These are phyloP conservation scores for Sarcomyxa edulis DNA, from an alignment of 768 basidiomycete species.

Conservation along the genomic window DNA sequence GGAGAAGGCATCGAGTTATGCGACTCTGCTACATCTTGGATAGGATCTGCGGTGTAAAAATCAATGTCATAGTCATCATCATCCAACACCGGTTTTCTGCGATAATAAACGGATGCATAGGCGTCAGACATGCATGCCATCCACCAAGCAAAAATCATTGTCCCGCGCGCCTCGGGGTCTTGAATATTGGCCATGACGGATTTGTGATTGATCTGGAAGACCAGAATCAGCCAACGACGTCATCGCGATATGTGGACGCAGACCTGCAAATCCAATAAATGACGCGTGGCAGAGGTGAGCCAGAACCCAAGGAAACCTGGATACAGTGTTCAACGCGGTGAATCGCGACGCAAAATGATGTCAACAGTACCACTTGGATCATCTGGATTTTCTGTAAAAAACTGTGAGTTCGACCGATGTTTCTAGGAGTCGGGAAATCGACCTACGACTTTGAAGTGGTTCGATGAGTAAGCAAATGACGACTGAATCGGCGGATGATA, in stretches of 20 bases:
- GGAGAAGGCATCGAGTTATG: constrained; percentile 52
- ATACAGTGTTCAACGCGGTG: constrained; percentile 1
- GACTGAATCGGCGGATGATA: constrained; percentile 75
- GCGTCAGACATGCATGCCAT: constrained; percentile 85
- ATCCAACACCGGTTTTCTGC: constrained; percentile 80
- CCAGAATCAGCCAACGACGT: constrained; percentile 1
- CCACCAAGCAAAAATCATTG: constrained; percentile 94
- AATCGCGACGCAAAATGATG: too few species aligned
- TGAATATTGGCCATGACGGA: constrained; percentile 68
- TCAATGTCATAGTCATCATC: constrained; percentile 90
- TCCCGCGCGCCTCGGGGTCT: constrained; percentile 71
- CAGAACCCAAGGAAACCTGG: constrained; percentile 84
- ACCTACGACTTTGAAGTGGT: constrained; percentile 83
- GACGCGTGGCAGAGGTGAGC: constrained; percentile 72
- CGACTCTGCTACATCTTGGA: constrained; percentile 42
- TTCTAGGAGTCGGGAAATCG: constrained; percentile 7
- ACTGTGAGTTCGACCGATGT: constrained; percentile 9
- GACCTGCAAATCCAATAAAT: constrained; percentile 73
- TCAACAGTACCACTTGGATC: constrained; percentile 65
- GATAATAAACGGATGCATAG: constrained; percentile 78
- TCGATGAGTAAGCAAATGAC: constrained; percentile 81
- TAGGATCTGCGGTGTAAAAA: constrained; percentile 74
- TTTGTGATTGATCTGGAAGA: constrained; percentile 74
- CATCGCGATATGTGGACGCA: constrained; percentile 16
- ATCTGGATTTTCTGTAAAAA: constrained; percentile 58